A percentile compares a stretch with the other conserved stretches of the same genome.
Evolutionary conservation across 768 basidiomycete species (phyloP).

Genomic region (Phlebiopsis gigantea): DNA sequence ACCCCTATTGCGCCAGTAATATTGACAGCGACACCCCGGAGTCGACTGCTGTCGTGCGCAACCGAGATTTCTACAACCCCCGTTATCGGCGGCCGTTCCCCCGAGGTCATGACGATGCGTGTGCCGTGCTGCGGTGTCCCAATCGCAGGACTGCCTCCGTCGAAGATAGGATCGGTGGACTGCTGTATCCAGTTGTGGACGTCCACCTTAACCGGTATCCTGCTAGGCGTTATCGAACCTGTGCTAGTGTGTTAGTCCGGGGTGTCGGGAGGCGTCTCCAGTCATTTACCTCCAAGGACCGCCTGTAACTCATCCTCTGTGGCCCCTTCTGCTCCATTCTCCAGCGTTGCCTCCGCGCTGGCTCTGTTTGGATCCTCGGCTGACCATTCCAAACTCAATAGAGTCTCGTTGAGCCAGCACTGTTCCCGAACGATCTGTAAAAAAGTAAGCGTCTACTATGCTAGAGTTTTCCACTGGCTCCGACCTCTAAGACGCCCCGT

Average conservation of each 20-base stretch:
- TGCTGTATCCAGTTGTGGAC: constrained; percentile 36
- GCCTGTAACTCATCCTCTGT: constrained; percentile 58
- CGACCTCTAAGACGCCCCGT: constrained; percentile 70
- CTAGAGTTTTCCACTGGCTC: constrained; percentile 8
- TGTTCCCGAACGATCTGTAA: constrained; percentile 71
- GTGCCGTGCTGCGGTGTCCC: neutral
- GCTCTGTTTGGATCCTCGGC: constrained; percentile 37
- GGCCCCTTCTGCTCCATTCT: constrained; percentile 25
- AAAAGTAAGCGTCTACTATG: neutral
- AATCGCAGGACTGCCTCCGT: constrained; percentile 29
- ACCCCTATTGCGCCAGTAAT: constrained; percentile 51
- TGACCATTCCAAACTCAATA: constrained; percentile 56
- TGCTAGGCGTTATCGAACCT: constrained; percentile 51
- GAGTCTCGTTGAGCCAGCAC: constrained; percentile 77
- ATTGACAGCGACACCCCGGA: constrained; percentile 53
- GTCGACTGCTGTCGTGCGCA: constrained; percentile 49
- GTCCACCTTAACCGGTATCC: constrained; percentile 71
- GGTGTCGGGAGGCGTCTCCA: neutral
- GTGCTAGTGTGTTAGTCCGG: neutral
- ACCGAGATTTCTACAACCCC: constrained; percentile 65
- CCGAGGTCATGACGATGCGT: constrained; percentile 57
- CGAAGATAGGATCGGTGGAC: constrained; percentile 30
- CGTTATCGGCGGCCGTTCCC: constrained; percentile 57
- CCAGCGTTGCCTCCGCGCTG: constrained; percentile 13
- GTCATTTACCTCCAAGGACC: constrained; percentile 49